Base-by-base conservation (phyloP, 1,284 basidiomycete genomes). In the Austroboletus rostrupii region DNA sequence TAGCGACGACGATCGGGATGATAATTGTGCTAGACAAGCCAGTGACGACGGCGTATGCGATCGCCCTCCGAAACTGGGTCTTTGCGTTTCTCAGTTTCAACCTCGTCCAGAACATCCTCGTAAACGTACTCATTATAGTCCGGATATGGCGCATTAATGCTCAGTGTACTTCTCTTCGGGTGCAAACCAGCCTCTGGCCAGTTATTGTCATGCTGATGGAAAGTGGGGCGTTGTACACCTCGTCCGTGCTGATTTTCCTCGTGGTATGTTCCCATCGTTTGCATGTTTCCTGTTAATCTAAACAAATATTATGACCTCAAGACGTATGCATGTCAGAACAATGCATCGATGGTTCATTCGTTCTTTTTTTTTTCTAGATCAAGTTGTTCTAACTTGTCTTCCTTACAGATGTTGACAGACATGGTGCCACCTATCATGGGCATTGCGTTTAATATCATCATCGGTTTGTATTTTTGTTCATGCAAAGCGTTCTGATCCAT, bases 381-480 rank as follows among this genome's bases (percentile, higher is more conserved):
- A 7, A 7, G 9, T n/a, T 14, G 3, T 17, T 14, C 31, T 35
- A 14, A 47, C 12, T 1, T 10, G n/a, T 47, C 26, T 13, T 16
- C 17, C 17, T 7, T 7, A 37, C 26, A 53, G 52, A 43, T 53
- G 20, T 28, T 53, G 52, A 53, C 52, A 2, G 52, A 53, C 40
- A 16, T 26, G 39, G 50, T 53, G 13, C 23, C 38, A 19, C 52
- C 52, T 8, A 47, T 53, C 23, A 53, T 53, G 50, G 51, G 51
- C 9, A 53, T 53, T 20, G 44, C 51, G 5, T 53, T 53, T 44
- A 53, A 53, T n/a, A 36, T 53, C 6, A 47, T 53, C 32, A 53
- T 53, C n/a, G 52, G 52, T 53, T 35, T n/a, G 52, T 47, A n/a
- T 23, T 29, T 12, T 17, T 8, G 35, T 38, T 28, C 12, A 2